Evolutionary conservation across 2,329 filamentous ascomycete species (phyloP), one percentile per base, ranked within the genome.

Genomic region (Grosmannia serpens): DNA sequence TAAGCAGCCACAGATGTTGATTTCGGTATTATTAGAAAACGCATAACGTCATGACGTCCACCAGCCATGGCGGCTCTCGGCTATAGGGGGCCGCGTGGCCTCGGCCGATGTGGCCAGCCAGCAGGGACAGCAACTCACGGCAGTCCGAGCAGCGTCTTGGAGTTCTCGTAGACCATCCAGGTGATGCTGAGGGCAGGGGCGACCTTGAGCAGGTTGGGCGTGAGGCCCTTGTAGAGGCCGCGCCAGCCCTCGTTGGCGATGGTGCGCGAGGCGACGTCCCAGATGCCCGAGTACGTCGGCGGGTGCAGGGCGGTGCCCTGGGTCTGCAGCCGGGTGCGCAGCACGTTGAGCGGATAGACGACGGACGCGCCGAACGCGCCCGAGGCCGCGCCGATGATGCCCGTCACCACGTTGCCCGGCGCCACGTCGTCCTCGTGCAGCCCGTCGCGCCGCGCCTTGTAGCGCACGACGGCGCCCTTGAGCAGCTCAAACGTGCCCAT

Each of bases 141-240:
- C 65, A 85, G 67, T 17, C 76, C 71, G 64, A 95, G 76, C 38
- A 88, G 70, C 65, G 79, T 82, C 77, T 96, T 96, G 58, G 88
- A 84, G 68, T 94, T 94, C 74, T 96, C 91, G 69, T 96, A 96
- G 61, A 94, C 88, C 67, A 95, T 84, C 78, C 94, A 96, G 58
- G 90, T 91, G 70, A 99, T 97, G 66, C 91, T 96, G 57, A 99
- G 86, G 33, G 94, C 91, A 2, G 94, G 94, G 11, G 94, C 91
- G 41, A 99, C 94, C 76, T 99, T 99, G 65, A 99, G 78, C 46
- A 99, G 77, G 69, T 97, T 99, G 6, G 94, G 94, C 49, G 92
- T 96, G 63, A 97, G 77, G 1, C 94, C 94, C 73, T 95, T 96
- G 78, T 96, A 99, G 59, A 99, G 77, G 2, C 94, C 94, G 60